phyloP scores from a whole-genome alignment of 768 basidiomycete species.

The Leucogyrophana mollusca region DNA sequence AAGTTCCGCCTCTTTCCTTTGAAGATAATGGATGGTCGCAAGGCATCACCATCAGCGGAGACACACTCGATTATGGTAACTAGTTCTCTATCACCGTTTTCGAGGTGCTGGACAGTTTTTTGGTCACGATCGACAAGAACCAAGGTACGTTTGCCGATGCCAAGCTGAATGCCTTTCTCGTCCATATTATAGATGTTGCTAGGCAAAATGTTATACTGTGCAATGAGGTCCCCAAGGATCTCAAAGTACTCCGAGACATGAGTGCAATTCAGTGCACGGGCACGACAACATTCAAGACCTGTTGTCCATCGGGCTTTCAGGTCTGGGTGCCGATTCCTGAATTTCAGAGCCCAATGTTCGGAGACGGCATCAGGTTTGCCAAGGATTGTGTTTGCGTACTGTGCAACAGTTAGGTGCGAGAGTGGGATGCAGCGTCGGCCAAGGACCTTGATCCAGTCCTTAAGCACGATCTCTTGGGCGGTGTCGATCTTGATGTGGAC shows the following conservation, averaged over 20 bases:
- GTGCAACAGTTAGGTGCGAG: too few species aligned
- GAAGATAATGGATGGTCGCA: slow-evolving; percentile 32
- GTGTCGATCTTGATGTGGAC: too few species aligned
- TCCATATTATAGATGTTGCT: slow-evolving; percentile 15
- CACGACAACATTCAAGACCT: slow-evolving; percentile 22
- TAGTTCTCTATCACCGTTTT: slow-evolving; percentile 32
- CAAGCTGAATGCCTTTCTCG: slow-evolving; percentile 13
- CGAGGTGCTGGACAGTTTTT: neutral
- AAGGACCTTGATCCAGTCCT: slow-evolving; percentile 22
- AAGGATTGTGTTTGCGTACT: slow-evolving; percentile 7
- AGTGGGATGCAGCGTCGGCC: slow-evolving; percentile 19
- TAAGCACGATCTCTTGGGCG: slow-evolving; percentile 21
- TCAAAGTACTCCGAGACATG: slow-evolving; percentile 19
- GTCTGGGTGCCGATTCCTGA: slow-evolving; percentile 19
- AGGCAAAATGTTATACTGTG: slow-evolving; percentile 4
- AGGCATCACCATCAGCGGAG: slow-evolving; percentile 33
- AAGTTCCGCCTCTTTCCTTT: slow-evolving; percentile 27
- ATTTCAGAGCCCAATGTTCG: slow-evolving; percentile 14
- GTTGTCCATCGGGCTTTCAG: slow-evolving; percentile 19
- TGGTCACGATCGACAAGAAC: slow-evolving; percentile 9
- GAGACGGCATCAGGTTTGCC: slow-evolving; percentile 16
- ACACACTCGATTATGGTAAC: slow-evolving; percentile 41
- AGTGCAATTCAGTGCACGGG: slow-evolving; percentile 18
- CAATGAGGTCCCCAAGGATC: slow-evolving; percentile 6
- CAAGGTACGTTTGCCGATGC: slow-evolving; percentile 2